These are phyloP conservation scores for Aspergillus mulundensis DNA, from an alignment of 495 filamentous ascomycete species.

Conservation along the genomic window DNA sequence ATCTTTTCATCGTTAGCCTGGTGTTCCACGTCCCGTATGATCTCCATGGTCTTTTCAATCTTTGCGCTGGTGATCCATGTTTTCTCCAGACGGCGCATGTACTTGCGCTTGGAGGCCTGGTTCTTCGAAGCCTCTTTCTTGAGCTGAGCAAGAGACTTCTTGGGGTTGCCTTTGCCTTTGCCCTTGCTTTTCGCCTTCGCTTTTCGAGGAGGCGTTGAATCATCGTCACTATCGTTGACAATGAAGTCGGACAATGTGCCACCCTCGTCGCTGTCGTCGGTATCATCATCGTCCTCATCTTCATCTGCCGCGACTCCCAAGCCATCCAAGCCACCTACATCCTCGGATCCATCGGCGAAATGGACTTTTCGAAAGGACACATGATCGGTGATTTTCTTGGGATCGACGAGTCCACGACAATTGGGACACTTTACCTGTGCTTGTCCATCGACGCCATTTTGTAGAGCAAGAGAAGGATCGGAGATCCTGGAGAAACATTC, in stretches of 20 bases:
- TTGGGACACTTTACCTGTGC: conserved; percentile 66
- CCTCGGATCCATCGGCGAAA: conserved; percentile 44
- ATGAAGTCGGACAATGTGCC: conserved; percentile 56
- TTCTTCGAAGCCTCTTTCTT: conserved; percentile 62
- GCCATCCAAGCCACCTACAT: conserved; percentile 21
- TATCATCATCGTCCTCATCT: conserved; percentile 40
- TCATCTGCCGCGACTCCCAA: conserved; percentile 25
- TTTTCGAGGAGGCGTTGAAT: conserved; percentile 20
- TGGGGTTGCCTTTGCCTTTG: conserved; percentile 37
- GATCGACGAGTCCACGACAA: conserved; percentile 62
- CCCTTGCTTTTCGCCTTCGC: conserved; percentile 44
- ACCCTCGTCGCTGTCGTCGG: conserved; percentile 33
- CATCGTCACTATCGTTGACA: conserved; percentile 36
- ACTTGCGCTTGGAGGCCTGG: conserved; percentile 59
- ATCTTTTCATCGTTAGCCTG: conserved; percentile 63
- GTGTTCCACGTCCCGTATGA: conserved; percentile 52
- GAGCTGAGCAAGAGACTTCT: conserved; percentile 56
- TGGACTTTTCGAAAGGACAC: conserved; percentile 72
- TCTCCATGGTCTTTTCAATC: conserved; percentile 67
- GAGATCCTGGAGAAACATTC: conserved; percentile 75
- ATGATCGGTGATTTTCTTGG: conserved; percentile 68
- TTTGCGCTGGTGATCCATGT: conserved; percentile 75
- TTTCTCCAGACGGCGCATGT: conserved; percentile 60
- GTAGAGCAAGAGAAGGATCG: conserved; percentile 53
- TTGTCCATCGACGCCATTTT: conserved; percentile 53